Evolutionary conservation across 805 yeast genomes (phyloP), one percentile per base, ranked within the genome.

Genomic region (Saccharomycopsis fermentans): DNA sequence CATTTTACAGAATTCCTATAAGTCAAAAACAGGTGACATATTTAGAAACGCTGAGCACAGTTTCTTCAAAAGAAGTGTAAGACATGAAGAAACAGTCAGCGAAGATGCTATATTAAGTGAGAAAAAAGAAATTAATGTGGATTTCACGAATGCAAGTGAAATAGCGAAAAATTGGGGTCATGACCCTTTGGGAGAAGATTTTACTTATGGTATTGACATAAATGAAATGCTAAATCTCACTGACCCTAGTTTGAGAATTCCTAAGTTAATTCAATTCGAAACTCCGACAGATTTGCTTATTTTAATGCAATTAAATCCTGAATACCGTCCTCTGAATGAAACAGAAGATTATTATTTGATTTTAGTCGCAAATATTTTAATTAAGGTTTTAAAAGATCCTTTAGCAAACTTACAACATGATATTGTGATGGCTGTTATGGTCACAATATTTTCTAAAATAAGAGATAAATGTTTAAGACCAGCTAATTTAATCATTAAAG

Each of bases 321-420:
- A 62, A 16, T 87, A 89, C 79, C 86, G 96, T 6, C 98, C 98
- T 1, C 37, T 53, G 24, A 19, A 43, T 19, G 85, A 95, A 0
- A 80, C 80, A 64, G 98, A 91, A 58, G 97, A 92, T 65, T 94
- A 91, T 65, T 91, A 88, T 66, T 96, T 98, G 2, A 90, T 97
- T 0, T 98, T 94, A 26, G 98, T 92, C 0, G 88, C 94, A 51
- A 83, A 83, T 52, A 88, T 91, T 6, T 73, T 94, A 61, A 80
- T 91, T 82, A 88, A 85, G 61, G 86, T 94, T 19, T 72, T 94
- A 50, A 85, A 86, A 63, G 99, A 94, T 69, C 81, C 87, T 0
- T 88, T 97, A 0, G 75, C 92, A 58, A 84, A 89, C 9, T 76
- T 87, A 0, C 96, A 91, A 67, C 98, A 94, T 68, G 87, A 91